Conservation (phyloP, 371 early-diverging fungal species). For the Mortierella sp. region DNA sequence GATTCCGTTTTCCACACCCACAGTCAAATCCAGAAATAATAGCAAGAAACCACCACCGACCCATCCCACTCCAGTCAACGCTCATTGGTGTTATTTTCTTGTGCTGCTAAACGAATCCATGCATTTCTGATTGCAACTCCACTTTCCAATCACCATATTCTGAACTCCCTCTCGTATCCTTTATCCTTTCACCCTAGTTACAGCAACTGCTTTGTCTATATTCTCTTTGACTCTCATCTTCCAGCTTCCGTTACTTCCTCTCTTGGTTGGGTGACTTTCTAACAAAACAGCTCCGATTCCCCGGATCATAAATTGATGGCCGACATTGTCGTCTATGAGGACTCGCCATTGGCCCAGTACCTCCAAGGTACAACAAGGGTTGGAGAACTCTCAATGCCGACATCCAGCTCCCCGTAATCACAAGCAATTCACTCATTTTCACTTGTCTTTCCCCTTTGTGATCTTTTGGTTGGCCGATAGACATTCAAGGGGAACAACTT, state of each 20-base stretch:
- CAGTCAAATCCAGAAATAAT: too few species aligned
- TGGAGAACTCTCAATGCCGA: too few species aligned
- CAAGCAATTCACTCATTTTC: too few species aligned
- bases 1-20: not conserved
- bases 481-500: constrained; percentile 52
- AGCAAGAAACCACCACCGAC: too few species aligned
- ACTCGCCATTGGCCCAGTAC: constrained; percentile 78
- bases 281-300: not conserved
- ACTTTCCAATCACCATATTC: not conserved
- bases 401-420: too few species aligned
- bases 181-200: not conserved
- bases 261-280: not conserved
- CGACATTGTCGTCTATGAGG: constrained; percentile 78
- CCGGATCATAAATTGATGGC: constrained; percentile 56
- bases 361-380: constrained; percentile 74
- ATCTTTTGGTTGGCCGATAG: constrained; percentile 13
- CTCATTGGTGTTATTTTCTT: too few species aligned
- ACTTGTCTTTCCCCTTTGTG: too few species aligned
- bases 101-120: too few species aligned
- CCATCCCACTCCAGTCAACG: too few species aligned
- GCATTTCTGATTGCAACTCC: not conserved
- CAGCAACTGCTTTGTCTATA: not conserved
- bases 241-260: constrained; percentile 1
- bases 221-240: not conserved
- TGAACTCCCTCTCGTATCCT: not conserved